These are phyloP conservation scores for Aspergillus clavatus DNA, from an alignment of 2,329 filamentous ascomycete genomes.

Conservation along the genomic window DNA sequence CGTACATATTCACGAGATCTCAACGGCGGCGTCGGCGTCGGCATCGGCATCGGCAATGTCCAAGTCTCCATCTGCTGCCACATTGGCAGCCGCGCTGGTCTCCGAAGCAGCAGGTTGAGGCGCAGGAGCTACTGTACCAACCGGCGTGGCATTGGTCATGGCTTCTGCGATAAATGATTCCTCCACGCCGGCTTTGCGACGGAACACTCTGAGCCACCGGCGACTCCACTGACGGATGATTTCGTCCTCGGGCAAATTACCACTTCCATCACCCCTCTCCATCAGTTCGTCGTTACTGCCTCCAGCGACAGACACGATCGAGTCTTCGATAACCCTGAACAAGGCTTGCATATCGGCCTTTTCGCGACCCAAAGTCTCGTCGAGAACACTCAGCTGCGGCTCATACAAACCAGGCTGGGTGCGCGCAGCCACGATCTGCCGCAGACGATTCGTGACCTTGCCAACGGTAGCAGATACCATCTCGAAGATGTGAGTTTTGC, in stretches of 20 bases:
- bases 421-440: constrained; percentile 67
- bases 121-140: constrained; percentile 35
- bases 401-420: constrained; percentile 53
- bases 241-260: constrained; percentile 51
- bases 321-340: constrained; percentile 75
- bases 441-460: constrained; percentile 82
- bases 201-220: constrained; percentile 81
- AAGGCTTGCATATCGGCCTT: constrained; percentile 70
- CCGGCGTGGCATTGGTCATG: constrained; percentile 45
- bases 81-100: constrained; percentile 8
- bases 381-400: constrained; percentile 54
- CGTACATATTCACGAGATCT: constrained; percentile 4
- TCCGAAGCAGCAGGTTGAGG: constrained; percentile 11
- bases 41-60: constrained; percentile 27
- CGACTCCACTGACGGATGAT: constrained; percentile 74
- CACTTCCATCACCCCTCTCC: constrained; percentile 57
- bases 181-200: constrained; percentile 76
- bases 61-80: constrained; percentile 26
- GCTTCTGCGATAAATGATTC: constrained; percentile 63
- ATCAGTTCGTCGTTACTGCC: constrained; percentile 72
- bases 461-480: constrained; percentile 81
- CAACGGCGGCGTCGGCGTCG: constrained; percentile 19
- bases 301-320: constrained; percentile 65
- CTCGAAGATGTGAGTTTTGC: constrained; percentile 76
- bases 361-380: constrained; percentile 66